A percentile compares a stretch with the other conserved stretches of the same genome.
Evolutionary conservation across 1,284 basidiomycete species (phyloP).

Genomic region (Polyporus tsugae): DNA sequence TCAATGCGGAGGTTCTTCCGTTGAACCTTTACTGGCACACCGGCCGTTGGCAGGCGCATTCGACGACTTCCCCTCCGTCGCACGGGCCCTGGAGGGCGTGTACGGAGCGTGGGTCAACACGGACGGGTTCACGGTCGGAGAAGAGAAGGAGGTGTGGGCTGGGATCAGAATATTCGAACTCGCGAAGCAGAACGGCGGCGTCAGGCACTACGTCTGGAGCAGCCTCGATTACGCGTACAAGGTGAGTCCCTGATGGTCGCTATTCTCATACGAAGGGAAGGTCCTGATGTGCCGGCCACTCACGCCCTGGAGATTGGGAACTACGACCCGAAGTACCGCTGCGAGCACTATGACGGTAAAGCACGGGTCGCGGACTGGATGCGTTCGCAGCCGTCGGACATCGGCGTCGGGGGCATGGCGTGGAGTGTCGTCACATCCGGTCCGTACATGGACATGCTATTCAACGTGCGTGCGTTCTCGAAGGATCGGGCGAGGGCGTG

Average conservation of each 20-base stretch:
- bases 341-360: constrained; percentile 48
- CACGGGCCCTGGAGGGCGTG: constrained; percentile 48
- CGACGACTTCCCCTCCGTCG: constrained; percentile 45
- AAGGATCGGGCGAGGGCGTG: background rate
- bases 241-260: constrained; percentile 41
- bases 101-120: constrained; percentile 59
- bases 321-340: constrained; percentile 44
- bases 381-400: constrained; percentile 48
- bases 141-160: constrained; percentile 50
- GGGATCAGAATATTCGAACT: constrained; percentile 57
- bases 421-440: constrained; percentile 43
- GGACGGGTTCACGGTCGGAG: constrained; percentile 55
- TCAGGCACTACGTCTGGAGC: constrained; percentile 58
- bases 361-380: constrained; percentile 54
- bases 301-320: constrained; percentile 41
- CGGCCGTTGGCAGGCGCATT: constrained; percentile 28
- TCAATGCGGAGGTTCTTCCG: background rate
- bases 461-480: constrained; percentile 34
- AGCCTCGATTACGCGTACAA: constrained; percentile 54
- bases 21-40: background rate
- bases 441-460: constrained; percentile 47
- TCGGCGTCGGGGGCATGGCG: constrained; percentile 36
- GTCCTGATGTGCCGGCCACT: background rate
- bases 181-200: constrained; percentile 48
- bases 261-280: background rate